phyloP scores from a whole-genome alignment of 2,329 filamentous ascomycete species.

The Plenodomus biglobosus region DNA sequence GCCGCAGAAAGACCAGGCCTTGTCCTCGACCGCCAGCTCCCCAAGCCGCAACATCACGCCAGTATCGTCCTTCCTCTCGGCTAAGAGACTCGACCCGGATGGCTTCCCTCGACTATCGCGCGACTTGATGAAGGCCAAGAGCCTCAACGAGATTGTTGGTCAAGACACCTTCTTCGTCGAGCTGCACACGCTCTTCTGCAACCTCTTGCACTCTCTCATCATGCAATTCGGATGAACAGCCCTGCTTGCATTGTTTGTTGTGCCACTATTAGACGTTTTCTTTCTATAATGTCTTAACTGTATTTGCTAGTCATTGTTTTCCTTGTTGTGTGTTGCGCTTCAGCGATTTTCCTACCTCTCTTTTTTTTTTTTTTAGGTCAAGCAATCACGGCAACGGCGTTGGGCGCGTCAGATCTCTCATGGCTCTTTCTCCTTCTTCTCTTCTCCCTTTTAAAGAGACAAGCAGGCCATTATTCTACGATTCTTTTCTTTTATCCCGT shows the following conservation, averaged over 20 bases:
- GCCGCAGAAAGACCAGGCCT: conserved; percentile 31
- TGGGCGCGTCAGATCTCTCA: not conserved
- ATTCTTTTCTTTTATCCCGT: too few species aligned
- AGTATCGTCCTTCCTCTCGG: conserved; percentile 60
- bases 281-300: conserved; percentile 23
- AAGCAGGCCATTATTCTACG: too few species aligned
- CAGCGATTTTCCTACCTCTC: conserved; percentile 23
- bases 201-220: conserved; percentile 43
- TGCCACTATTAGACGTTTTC: conserved; percentile 11
- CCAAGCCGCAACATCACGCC: conserved; percentile 53
- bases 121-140: conserved; percentile 56
- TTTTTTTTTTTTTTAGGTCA: conserved; percentile 9
- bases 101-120: conserved; percentile 56
- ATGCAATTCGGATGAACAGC: conserved; percentile 40
- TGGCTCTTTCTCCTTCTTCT: not conserved
- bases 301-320: conserved; percentile 16
- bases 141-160: conserved; percentile 60
- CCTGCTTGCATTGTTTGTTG: conserved; percentile 2
- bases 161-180: conserved; percentile 61
- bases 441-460: too few species aligned
- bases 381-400: conserved; percentile 24
- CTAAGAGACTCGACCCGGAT: conserved; percentile 58
- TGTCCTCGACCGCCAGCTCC: conserved; percentile 34
- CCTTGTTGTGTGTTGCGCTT: conserved; percentile 23
- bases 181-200: conserved; percentile 56